These are phyloP conservation scores for Verbascum thapsus DNA, from an alignment of 257 asterid genomes.

Conservation along the genomic window DNA sequence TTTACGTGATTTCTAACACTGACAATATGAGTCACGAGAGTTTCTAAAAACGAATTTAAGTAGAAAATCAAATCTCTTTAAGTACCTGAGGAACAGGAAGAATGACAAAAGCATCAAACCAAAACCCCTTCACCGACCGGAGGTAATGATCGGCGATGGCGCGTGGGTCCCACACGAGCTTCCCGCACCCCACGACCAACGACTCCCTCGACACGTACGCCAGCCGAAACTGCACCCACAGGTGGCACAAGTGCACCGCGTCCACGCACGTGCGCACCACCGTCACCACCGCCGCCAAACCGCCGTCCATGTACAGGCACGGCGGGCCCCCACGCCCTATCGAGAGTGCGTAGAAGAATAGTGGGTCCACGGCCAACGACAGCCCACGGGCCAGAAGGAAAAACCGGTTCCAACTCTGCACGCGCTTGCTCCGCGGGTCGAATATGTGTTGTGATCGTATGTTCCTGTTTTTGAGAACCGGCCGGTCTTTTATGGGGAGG, in stretches of 20 bases:
- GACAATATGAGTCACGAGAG: too few species aligned
- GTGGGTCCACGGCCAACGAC: conserved; percentile 89
- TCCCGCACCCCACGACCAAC: conserved; percentile 94
- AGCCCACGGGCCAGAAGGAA: conserved; percentile 87
- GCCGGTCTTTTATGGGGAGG: conserved; percentile 64
- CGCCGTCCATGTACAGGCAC: conserved; percentile 87
- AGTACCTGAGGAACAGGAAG: conserved; percentile 99
- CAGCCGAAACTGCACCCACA: conserved; percentile 91
- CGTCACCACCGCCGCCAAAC: conserved; percentile 69
- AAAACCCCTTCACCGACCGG: conserved; percentile 73
- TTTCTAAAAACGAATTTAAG: too few species aligned
- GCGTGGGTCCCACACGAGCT: conserved; percentile 94
- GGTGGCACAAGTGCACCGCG: conserved; percentile 75
- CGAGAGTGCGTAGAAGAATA: conserved; percentile 89
- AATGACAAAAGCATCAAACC: conserved; percentile 93
- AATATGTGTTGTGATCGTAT: too few species aligned
- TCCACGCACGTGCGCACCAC: conserved; percentile 78
- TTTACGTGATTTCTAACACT: too few species aligned
- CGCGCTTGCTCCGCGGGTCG: conserved; percentile 86
- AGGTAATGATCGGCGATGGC: conserved; percentile 76
- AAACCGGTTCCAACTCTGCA: conserved; percentile 86
- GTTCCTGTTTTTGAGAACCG: too few species aligned
- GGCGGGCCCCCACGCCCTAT: conserved; percentile 84
- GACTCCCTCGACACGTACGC: conserved; percentile 97
- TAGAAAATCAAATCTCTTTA: too few species aligned